phyloP scores from a whole-genome alignment of 345 rosid species.

The Pistacia vera region DNA sequence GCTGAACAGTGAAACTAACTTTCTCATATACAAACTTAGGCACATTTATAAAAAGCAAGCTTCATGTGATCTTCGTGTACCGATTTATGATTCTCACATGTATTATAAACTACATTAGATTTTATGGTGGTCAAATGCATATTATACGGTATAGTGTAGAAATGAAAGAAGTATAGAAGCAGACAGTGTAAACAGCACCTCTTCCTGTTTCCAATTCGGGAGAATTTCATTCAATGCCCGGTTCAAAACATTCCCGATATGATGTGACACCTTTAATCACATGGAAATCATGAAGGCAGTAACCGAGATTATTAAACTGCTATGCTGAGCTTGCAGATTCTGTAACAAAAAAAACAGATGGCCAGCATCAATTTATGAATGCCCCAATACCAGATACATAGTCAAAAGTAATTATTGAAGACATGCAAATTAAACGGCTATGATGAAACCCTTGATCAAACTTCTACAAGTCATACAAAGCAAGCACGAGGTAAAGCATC shows the following conservation, averaged over 20 bases:
- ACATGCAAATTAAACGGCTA: background rate
- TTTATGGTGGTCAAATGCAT: background rate
- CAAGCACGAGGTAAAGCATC: background rate
- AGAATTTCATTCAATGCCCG: conserved; percentile 85
- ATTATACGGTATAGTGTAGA: background rate
- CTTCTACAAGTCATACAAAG: background rate
- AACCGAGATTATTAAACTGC: background rate
- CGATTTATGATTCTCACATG: background rate
- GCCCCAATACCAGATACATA: background rate
- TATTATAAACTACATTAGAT: background rate
- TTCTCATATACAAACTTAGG: background rate
- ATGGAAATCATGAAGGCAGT: conserved; percentile 8
- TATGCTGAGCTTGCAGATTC: conserved; percentile 18
- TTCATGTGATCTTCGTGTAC: too few species aligned
- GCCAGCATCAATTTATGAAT: background rate
- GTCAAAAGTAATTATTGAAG: background rate
- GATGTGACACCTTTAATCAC: conserved; percentile 69
- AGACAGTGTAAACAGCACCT: conserved; percentile 37
- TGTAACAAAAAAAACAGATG: conserved; percentile 6
- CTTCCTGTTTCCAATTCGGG: conserved; percentile 89
- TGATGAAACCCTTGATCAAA: background rate
- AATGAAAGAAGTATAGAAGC: conserved; percentile 11
- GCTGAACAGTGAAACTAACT: background rate
- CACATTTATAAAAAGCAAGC: too few species aligned
- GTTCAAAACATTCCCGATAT: conserved; percentile 89